Evolutionary conservation across 139 green algal species (phyloP).

Genomic region (Spirogloea muscicola): DNA sequence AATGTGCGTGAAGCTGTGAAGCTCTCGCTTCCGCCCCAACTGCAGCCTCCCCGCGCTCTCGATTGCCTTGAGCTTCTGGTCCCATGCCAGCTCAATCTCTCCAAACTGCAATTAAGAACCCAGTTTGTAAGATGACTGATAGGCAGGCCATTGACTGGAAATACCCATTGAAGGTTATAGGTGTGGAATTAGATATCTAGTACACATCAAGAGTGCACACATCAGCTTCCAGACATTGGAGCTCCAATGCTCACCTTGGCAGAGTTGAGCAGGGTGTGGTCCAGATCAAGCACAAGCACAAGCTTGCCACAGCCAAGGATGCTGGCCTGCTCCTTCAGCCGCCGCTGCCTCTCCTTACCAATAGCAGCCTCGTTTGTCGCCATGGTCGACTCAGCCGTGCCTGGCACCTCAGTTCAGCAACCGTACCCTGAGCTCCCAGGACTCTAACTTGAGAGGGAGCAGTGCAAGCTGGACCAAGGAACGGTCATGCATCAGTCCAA

Average conservation of each 20-base stretch:
- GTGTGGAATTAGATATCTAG: too few relatives aligned
- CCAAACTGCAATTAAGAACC: too few relatives aligned
- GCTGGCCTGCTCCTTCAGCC: slow-evolving; percentile 34
- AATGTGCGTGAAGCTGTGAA: slow-evolving; percentile 70
- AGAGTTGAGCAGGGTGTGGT: slow-evolving; percentile 93
- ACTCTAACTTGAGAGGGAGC: too few relatives aligned
- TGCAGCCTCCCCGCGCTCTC: slow-evolving; percentile 33
- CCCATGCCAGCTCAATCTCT: slow-evolving; percentile 35
- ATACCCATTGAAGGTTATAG: too few relatives aligned
- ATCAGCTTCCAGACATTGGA: too few relatives aligned
- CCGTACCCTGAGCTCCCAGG: background rate
- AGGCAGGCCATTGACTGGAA: too few relatives aligned
- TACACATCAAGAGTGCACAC: too few relatives aligned
- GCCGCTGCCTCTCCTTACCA: slow-evolving; percentile 3
- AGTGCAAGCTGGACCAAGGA: background rate
- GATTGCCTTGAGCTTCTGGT: slow-evolving; percentile 10
- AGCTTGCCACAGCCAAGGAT: slow-evolving; percentile 48
- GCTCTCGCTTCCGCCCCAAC: slow-evolving; percentile 4
- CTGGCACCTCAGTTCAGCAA: background rate
- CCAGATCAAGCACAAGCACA: slow-evolving; percentile 84
- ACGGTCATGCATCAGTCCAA: background rate
- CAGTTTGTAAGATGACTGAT: too few relatives aligned
- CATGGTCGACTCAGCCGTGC: background rate
- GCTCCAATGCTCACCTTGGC: slow-evolving; percentile 28
- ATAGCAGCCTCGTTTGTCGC: background rate